Base-by-base conservation (phyloP, 2,329 filamentous ascomycete genomes). In the Sporothrix inflata region DNA sequence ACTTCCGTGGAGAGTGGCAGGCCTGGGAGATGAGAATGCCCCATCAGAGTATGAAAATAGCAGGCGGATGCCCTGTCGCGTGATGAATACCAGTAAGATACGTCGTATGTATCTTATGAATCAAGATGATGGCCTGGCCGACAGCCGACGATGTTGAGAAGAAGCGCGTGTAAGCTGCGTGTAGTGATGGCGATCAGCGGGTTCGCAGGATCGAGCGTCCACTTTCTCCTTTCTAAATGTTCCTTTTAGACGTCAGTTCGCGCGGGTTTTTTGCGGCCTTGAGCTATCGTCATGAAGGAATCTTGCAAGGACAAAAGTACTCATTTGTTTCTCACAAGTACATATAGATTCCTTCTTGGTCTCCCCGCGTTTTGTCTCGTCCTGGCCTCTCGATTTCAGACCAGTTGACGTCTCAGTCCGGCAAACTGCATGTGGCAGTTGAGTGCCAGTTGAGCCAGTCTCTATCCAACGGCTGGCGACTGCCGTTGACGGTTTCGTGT, bases 311-410 rank as follows among this genome's bases (percentile, higher is more conserved):
- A 38, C 3, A 34, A 27, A 38, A 55, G 24, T 3, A 40, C 11
- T 21, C 6, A 21, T 34, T 24, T 14, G 9, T 9, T 11, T 40
- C 19, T 63, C 11, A 63, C 57, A 42, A 42, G 21, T 45, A 8
- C 2, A 9, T 42, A 21, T 45, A 27, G 12, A 4, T 42, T 11
- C 7, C 12, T 1, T 45, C 38, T 65, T 9, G 12, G 2, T 65
- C 60, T 42, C 60, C 60, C 60, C 60, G 21, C 60, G 60, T 45
- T 45, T 42, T 63, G 60, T 38, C n/a, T 63, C 12, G 60, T n/a
- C 38, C 16, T 63, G 38, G 60, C n/a, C 38, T n/a, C 38, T 12
- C n/a, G 38, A 63, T 24, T 45, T 38, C 60, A 27, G n/a, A 16
- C 60, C 38, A 45, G 19, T 24, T 63, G 60, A 40, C 34, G 38